Conservation (phyloP, 495 filamentous ascomycete species). For the Penicillium pancosmium region DNA sequence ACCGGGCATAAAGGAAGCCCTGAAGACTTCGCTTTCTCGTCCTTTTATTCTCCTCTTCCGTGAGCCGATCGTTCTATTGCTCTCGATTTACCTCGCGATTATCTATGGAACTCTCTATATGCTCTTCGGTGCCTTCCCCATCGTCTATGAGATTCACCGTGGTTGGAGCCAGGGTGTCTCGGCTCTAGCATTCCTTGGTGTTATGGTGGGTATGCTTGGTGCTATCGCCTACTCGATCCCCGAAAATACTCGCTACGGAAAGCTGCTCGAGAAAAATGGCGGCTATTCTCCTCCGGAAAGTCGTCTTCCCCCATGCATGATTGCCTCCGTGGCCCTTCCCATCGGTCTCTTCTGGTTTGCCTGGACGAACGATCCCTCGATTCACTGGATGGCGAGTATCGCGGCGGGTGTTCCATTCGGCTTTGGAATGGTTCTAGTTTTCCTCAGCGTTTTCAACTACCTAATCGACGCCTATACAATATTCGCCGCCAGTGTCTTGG, state of each 20-base stretch:
- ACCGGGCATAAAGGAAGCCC: constrained; percentile 23
- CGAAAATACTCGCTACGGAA: constrained; percentile 44
- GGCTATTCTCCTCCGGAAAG: constrained; percentile 41
- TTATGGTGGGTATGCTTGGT: constrained; percentile 73
- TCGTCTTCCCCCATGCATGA: constrained; percentile 37
- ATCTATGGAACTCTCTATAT: constrained; percentile 75
- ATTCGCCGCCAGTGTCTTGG: constrained; percentile 72
- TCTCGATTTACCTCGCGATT: constrained; percentile 68
- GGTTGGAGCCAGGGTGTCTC: constrained; percentile 70
- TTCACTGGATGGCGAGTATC: constrained; percentile 66
- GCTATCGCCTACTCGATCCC: constrained; percentile 50
- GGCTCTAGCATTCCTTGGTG: constrained; percentile 72
- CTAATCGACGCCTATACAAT: constrained; percentile 73
- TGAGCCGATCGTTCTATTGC: constrained; percentile 58
- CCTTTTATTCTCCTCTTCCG: constrained; percentile 41
- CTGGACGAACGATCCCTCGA: constrained; percentile 61
- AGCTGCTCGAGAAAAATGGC: constrained; percentile 29
- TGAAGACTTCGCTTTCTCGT: constrained; percentile 40
- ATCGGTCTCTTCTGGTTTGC: constrained; percentile 59
- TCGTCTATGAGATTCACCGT: constrained; percentile 70
- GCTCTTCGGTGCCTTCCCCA: constrained; percentile 74
- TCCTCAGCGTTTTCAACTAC: constrained; percentile 70
- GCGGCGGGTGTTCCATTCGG: constrained; percentile 64
- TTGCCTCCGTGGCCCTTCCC: constrained; percentile 39
- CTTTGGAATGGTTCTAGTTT: constrained; percentile 67